Evolutionary conservation across 306 rosid genomes (phyloP).

Genomic region (Rubus parviflorus): DNA sequence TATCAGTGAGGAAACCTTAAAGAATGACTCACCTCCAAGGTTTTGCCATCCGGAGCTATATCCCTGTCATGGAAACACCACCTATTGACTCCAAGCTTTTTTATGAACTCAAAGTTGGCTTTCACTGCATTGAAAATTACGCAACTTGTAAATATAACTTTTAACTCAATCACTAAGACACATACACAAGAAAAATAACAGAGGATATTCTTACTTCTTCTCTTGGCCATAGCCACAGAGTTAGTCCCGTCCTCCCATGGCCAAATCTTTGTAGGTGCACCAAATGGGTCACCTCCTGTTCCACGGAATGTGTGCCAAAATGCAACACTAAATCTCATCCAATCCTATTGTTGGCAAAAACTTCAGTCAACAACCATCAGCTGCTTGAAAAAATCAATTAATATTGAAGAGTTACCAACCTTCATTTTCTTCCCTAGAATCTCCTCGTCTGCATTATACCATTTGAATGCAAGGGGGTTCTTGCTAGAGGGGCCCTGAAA

Average conservation of each 20-base stretch:
- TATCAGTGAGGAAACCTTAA: neutral
- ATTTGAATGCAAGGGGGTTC: slow-evolving; percentile 74
- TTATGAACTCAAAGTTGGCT: slow-evolving; percentile 88
- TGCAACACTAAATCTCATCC: slow-evolving; percentile 96
- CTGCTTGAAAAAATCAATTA: neutral
- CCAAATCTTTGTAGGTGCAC: slow-evolving; percentile 86
- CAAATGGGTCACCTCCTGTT: slow-evolving; percentile 86
- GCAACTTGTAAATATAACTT: slow-evolving; percentile 15
- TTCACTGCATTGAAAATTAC: slow-evolving; percentile 53
- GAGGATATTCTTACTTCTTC: slow-evolving; percentile 66
- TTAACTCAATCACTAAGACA: slow-evolving; percentile 1
- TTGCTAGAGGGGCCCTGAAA: slow-evolving; percentile 86
- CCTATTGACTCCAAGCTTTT: slow-evolving; percentile 78
- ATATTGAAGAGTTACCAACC: slow-evolving; percentile 43
- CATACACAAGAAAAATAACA: neutral
- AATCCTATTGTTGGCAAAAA: slow-evolving; percentile 52
- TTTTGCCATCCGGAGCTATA: slow-evolving; percentile 80
- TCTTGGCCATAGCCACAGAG: slow-evolving; percentile 84
- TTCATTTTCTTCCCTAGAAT: slow-evolving; percentile 94
- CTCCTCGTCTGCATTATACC: slow-evolving; percentile 86
- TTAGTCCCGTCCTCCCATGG: slow-evolving; percentile 99
- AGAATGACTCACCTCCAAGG: slow-evolving; percentile 57
- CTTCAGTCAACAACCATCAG: slow-evolving; percentile 26
- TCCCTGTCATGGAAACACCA: slow-evolving; percentile 99
- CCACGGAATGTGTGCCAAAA: slow-evolving; percentile 99